These are phyloP conservation scores for Scheffersomyces cryptocercus DNA, from an alignment of 1,139 yeast genomes.

Conservation along the genomic window DNA sequence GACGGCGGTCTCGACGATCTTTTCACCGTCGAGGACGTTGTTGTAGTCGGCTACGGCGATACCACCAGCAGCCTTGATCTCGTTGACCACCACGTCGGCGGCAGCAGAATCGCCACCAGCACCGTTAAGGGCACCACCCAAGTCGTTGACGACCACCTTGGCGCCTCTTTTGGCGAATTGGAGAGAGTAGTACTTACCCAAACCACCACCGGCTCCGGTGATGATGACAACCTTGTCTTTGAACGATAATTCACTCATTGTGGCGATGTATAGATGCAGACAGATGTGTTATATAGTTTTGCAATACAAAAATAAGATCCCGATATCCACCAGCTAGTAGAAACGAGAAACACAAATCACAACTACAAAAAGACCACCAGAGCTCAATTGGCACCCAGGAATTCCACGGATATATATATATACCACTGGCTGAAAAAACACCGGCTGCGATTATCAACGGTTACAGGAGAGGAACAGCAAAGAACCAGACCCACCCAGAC, in stretches of 20 bases:
- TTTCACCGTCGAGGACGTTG: constrained; percentile 85
- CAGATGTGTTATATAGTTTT: background rate
- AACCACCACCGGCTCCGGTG: constrained; percentile 98
- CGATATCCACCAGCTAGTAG: too few species aligned
- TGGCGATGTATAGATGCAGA: background rate
- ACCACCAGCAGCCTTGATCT: constrained; percentile 76
- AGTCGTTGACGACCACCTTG: constrained; percentile 86
- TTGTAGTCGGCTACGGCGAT: constrained; percentile 92
- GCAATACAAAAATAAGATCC: too few species aligned
- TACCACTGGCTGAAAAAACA: too few species aligned
- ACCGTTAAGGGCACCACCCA: constrained; percentile 83
- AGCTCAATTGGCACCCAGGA: too few species aligned
- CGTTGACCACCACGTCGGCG: constrained; percentile 88
- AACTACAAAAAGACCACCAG: too few species aligned
- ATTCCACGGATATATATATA: too few species aligned
- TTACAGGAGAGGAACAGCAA: too few species aligned
- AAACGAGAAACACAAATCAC: too few species aligned
- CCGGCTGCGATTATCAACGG: too few species aligned
- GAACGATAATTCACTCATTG: constrained; percentile 47
- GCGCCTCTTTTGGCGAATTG: constrained; percentile 92
- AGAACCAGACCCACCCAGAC: too few species aligned
- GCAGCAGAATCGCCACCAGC: constrained; percentile 65
- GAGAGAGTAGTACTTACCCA: constrained; percentile 85
- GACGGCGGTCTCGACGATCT: constrained; percentile 83
- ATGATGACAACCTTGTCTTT: constrained; percentile 85